Percentiles rank a stretch among this genome's conserved stretches.
Evolutionary conservation across 495 filamentous ascomycete genomes (phyloP).

Genomic region (Saxophila tyrrhenica): DNA sequence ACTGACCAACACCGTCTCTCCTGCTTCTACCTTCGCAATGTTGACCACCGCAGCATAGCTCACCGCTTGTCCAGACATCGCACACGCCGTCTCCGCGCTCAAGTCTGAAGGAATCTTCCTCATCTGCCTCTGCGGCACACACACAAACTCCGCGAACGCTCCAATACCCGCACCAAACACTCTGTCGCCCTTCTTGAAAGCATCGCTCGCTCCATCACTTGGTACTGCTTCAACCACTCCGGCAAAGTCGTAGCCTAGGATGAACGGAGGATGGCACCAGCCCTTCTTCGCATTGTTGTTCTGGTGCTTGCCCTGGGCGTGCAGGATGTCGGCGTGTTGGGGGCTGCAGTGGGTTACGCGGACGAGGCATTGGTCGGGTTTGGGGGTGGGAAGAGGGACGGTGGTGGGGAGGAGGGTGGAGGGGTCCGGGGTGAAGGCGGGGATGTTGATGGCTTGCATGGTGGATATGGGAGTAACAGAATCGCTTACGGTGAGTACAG

Average conservation of each 20-base stretch:
- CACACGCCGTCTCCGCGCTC: conserved; percentile 21
- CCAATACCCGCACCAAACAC: conserved; percentile 31
- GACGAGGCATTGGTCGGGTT: conserved; percentile 11
- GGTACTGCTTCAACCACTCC: conserved; percentile 22
- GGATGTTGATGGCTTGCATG: conserved; percentile 27
- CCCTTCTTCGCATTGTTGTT: conserved; percentile 16
- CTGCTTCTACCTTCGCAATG: conserved; percentile 20
- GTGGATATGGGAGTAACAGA: neutral
- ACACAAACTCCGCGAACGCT: conserved; percentile 29
- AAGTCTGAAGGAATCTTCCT: conserved; percentile 21
- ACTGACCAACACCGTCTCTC: conserved; percentile 30
- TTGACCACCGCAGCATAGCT: conserved; percentile 28
- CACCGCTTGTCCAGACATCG: conserved; percentile 27
- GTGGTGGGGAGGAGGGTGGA: conserved; percentile 11
- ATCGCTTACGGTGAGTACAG: neutral
- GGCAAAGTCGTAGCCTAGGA: conserved; percentile 34
- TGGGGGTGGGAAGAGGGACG: conserved; percentile 14
- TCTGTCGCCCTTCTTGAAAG: conserved; percentile 18
- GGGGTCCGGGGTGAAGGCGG: conserved; percentile 21
- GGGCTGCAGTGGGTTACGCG: conserved; percentile 24
- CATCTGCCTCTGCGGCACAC: conserved; percentile 22
- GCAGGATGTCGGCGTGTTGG: conserved; percentile 35
- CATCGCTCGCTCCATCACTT: neutral
- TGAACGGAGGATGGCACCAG: conserved; percentile 25
- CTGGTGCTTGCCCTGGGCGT: conserved; percentile 31